Base-by-base conservation (phyloP, 139 green algal genomes). In the Chlorella sp. region DNA sequence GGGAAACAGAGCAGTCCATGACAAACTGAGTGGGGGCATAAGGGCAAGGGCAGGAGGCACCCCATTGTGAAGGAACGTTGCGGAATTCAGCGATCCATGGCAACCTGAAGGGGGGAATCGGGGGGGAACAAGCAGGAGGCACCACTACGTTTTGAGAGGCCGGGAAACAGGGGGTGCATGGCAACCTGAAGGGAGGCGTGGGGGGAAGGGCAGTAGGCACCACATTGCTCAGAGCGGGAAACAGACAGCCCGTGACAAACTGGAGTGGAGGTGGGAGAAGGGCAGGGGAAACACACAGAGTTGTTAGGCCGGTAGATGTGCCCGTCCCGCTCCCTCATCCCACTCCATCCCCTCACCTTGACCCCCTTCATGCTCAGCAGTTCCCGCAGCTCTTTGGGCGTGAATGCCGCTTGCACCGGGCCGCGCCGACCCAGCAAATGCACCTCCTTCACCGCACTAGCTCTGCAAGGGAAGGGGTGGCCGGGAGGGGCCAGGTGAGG, bases 351-450 rank as follows among this genome's bases (percentile, higher is more conserved):
- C 0, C 64, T 15, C n/a, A 95, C 82, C 9, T 71, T 39, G n/a
- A 97, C 80, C 53, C 89, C 89, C 22, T 88, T 42, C 87, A 97
- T 79, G 9, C 36, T 90, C 26, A 99, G 92, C 57, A 99, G 42
- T 92, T 99, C 98, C 34, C 97, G 96, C 28, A 99, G 95, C 94
- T 99, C 98, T 88, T 99, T 99, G 40, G 97, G 92, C 0, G 98
- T 99, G 93, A 97, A 99, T 34, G 96, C 96, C 18, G 96, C 98
- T 93, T 99, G 96, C 78, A 96, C 97, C 11, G 97, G 96, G 26
- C 98, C 96, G 39, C 98, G 92, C 71, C 98, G 90, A 26, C 95
- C 98, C 39, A 98, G 90, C 32, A 99, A 80, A 88, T 97, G 94
- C 85, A 99, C 96, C 34, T 96, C 30, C 48, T 90, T 22, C 28